Evolutionary conservation across 441 rosid genomes (phyloP).

Genomic region (Bocquillonia castaneifolia): DNA sequence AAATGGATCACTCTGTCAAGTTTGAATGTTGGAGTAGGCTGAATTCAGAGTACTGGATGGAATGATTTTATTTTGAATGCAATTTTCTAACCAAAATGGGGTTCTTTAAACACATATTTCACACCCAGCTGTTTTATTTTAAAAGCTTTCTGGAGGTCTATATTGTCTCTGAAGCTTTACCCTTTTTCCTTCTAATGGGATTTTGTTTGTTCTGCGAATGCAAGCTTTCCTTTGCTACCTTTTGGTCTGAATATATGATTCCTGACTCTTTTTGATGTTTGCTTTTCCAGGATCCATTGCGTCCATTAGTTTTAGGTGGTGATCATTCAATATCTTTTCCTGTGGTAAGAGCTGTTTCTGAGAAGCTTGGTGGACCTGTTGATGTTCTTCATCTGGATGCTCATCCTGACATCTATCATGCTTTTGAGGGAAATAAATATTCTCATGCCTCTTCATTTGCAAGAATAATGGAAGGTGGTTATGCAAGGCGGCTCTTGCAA

Average conservation of each 20-base stretch:
- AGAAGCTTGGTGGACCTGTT: slow-evolving; percentile 94
- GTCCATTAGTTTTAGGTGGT: slow-evolving; percentile 90
- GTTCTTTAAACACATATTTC: too few relatives aligned
- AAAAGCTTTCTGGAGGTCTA: too few relatives aligned
- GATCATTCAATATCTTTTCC: slow-evolving; percentile 95
- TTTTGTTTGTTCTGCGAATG: too few relatives aligned
- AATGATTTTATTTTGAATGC: neutral
- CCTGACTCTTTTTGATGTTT: slow-evolving; percentile 11
- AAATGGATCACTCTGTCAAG: neutral
- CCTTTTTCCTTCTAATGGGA: too few relatives aligned
- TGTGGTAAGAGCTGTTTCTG: slow-evolving; percentile 88
- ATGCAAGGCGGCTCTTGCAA: slow-evolving; percentile 88
- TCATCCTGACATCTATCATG: slow-evolving; percentile 88
- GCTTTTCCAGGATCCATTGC: slow-evolving; percentile 62
- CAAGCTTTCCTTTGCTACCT: neutral
- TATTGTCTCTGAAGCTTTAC: too few relatives aligned
- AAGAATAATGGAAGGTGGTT: slow-evolving; percentile 97
- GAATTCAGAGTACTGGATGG: neutral
- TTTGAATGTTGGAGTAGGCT: neutral
- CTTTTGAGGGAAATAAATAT: slow-evolving; percentile 85
- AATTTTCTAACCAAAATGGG: too few relatives aligned
- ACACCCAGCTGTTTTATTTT: too few relatives aligned
- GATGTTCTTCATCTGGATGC: slow-evolving; percentile 97
- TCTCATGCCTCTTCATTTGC: slow-evolving; percentile 99
- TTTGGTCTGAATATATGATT: neutral